Conservation (phyloP, 2,329 filamentous ascomycete species). For the Aspergillus luchuensis region DNA sequence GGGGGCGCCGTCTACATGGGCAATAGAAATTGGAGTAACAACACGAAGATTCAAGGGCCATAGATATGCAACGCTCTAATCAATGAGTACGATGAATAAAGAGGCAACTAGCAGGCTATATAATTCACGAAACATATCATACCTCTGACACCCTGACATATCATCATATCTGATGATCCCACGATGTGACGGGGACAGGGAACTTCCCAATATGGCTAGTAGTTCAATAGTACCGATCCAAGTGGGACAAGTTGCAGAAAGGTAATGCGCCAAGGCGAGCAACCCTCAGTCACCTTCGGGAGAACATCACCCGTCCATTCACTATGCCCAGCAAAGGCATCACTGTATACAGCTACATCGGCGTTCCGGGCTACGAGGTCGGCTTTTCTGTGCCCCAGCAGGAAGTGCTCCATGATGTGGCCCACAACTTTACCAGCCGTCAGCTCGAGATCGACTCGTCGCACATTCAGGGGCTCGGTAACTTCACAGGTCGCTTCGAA, state of each 20-base stretch:
- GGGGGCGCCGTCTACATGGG: too few species aligned
- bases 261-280: not conserved
- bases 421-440: not conserved
- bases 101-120: too few species aligned
- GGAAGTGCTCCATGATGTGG: not conserved
- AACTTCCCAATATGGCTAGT: not conserved
- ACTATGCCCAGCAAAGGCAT: conserved; percentile 7
- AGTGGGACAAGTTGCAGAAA: not conserved
- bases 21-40: too few species aligned
- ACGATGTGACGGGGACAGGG: too few species aligned
- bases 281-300: not conserved
- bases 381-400: conserved; percentile 1
- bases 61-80: too few species aligned
- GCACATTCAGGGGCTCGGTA: not conserved
- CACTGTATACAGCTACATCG: conserved; percentile 8
- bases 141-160: too few species aligned
- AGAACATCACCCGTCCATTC: not conserved
- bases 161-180: too few species aligned
- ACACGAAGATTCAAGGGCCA: too few species aligned
- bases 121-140: too few species aligned
- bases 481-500: conserved; percentile 5
- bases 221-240: not conserved
- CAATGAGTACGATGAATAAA: too few species aligned
- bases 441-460: conserved; percentile 3
- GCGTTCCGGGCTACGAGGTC: conserved; percentile 1